Evolutionary conservation across 441 rosid genomes (phyloP), one percentile per base, ranked within the genome.

Genomic region (Croton laevigatus): DNA sequence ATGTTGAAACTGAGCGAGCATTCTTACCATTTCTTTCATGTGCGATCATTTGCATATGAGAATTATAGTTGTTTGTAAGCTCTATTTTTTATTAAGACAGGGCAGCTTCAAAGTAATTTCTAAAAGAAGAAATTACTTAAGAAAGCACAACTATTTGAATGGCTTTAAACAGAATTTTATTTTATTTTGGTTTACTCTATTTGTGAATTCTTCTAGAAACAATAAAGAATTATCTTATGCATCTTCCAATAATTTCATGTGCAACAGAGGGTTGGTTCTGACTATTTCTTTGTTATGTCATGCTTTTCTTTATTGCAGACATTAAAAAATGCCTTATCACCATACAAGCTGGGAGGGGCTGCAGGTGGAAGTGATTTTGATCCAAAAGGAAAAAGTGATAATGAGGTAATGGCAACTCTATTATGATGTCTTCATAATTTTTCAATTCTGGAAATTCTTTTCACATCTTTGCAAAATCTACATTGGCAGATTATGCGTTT

Each of bases 341-440:
- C 98, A 16, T 93, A 89, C 85, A 96, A 91, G 82, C 84, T 96
- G 73, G 99, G 99, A 85, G 99, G 99, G 63, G 97, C 99, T 68
- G 93, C 98, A 45, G 99, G 99, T 71, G 98, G 99, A 78, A 90
- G 99, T 70, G 99, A 96, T 83, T 96, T 96, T 88, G 97, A 96
- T 81, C 99, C 99, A 45, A 96, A 91, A 83, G 99, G 98, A 73
- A 90, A 82, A 90, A 96, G 94, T 84, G 99, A 96, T 79, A 90
- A 85, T 75, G 99, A 96, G 94, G 99, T 95, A 62, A 76, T 71
- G 65, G 59, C 76, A 49, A 22, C 67, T 73, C 61, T 72, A 36
- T 55, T 55, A 19, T 72, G 65, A 69, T 53, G 51, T 51, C 22
- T 5, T n/a, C 20, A 55, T 22, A 22, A 10, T 62, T 61, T 55